phyloP scores from a whole-genome alignment of 2,329 filamentous ascomycete species.

The Calonectria hawksworthii region DNA sequence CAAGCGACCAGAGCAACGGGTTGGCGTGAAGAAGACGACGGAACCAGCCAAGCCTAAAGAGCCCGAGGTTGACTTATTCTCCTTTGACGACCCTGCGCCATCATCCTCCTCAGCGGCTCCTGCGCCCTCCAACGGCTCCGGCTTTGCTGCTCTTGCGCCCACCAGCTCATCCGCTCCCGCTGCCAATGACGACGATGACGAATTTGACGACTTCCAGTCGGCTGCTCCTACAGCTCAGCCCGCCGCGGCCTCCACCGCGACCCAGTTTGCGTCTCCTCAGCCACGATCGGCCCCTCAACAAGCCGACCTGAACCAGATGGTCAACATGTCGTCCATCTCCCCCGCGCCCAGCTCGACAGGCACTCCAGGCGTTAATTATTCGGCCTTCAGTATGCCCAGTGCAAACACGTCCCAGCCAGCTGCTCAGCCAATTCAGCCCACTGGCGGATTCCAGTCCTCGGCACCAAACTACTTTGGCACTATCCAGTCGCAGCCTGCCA shows the following conservation, averaged over 20 bases:
- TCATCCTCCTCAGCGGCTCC: constrained; percentile 60
- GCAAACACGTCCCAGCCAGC: constrained; percentile 46
- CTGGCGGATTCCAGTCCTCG: constrained; percentile 76
- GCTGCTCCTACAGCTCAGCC: constrained; percentile 73
- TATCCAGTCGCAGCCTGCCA: constrained; percentile 64
- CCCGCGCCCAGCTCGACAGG: constrained; percentile 73
- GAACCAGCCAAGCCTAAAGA: constrained; percentile 85
- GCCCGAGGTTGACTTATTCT: constrained; percentile 93
- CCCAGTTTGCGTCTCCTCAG: constrained; percentile 84
- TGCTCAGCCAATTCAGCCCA: constrained; percentile 65
- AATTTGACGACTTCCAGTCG: constrained; percentile 98
- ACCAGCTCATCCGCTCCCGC: constrained; percentile 42
- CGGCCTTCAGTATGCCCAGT: constrained; percentile 65
- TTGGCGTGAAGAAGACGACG: constrained; percentile 58
- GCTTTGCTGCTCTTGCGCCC: constrained; percentile 60
- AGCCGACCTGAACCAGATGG: constrained; percentile 84
- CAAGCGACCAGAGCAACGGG: constrained; percentile 50
- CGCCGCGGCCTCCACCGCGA: constrained; percentile 64
- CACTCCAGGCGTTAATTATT: constrained; percentile 73
- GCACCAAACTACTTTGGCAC: constrained; percentile 97
- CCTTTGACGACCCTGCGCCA: constrained; percentile 83
- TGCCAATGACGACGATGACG: constrained; percentile 81
- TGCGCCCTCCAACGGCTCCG: constrained; percentile 61
- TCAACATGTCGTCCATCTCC: constrained; percentile 84
- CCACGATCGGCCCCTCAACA: constrained; percentile 88